Evolutionary conservation across 805 yeast genomes (phyloP), one percentile per base, ranked within the genome.

Genomic region (Priceomyces melissophilus): DNA sequence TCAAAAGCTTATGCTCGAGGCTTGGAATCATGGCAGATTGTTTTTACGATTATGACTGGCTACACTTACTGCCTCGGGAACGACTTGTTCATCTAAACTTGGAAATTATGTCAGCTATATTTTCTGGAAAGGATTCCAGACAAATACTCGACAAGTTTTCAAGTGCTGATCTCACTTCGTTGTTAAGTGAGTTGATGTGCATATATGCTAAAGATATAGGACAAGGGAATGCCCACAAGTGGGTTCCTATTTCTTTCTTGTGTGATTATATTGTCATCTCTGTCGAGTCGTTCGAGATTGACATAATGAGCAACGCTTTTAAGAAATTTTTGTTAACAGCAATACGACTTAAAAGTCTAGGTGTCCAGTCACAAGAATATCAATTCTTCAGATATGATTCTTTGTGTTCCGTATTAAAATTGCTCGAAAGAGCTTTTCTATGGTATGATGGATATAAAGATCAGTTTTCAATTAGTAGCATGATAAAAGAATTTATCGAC

Each of bases 361-460:
- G 45, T 32, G 31, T 33, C 39, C 28, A 23, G 43, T 7, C 44
- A 40, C 11, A 14, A 27, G 27, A 14, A 14, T 33, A 28, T 13
- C 27, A 35, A 17, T 35, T 23, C 33, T 45, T 48, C 30, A 38
- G 38, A 20, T 17, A 38, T 12, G 15, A 30, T 3, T 34, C 39
- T 14, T 38, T 30, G 39, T 40, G 27, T 30, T 35, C 33, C 15
- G 46, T 43, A 9, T 37, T 39, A 11, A 30, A 35, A 10, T 54
- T 67, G 3, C 43, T 62, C 11, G 29, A 35, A 10, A 40, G 54
- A 27, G 41, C 61, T 6, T 49, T 36, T 26, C 37, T 47, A 3
- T 20, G 58, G 2, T 67, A 54, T 46, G 67, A 65, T 20, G 75
- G 75, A 1, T 69, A 55, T 42, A 58, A 54, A 32, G 75, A 69